These are phyloP conservation scores for Pseudopyrenochaeta lycopersici DNA, from an alignment of 2,329 filamentous ascomycete species.

Conservation along the genomic window DNA sequence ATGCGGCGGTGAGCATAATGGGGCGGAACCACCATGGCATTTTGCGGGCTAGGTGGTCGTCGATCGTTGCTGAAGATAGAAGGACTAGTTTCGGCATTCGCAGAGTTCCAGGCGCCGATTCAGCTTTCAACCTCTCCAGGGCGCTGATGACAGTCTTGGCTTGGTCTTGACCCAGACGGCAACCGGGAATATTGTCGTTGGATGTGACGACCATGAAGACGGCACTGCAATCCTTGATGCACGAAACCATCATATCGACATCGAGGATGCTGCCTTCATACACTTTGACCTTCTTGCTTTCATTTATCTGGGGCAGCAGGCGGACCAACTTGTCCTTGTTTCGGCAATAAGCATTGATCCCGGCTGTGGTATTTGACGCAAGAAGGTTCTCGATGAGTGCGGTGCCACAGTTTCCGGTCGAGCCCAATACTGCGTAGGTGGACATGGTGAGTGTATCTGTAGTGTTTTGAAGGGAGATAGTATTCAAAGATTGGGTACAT, in stretches of 20 bases:
- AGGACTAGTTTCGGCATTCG: conserved; percentile 53
- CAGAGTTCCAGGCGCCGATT: not conserved
- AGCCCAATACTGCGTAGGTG: conserved; percentile 18
- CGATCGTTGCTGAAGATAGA: conserved; percentile 54
- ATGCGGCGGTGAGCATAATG: conserved; percentile 43
- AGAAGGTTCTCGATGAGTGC: conserved; percentile 55
- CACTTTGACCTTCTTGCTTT: conserved; percentile 47
- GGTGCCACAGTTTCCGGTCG: conserved; percentile 57
- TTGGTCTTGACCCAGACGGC: conserved; percentile 48
- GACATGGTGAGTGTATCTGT: not conserved
- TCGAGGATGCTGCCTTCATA: conserved; percentile 56
- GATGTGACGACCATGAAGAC: conserved; percentile 53
- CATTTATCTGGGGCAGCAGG: conserved; percentile 43
- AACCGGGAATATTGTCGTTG: conserved; percentile 57
- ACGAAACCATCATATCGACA: conserved; percentile 47
- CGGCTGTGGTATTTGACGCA: conserved; percentile 25
- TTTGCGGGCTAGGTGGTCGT: conserved; percentile 46
- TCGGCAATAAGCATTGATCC: conserved; percentile 58
- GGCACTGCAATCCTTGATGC: conserved; percentile 45
- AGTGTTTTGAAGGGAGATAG: not conserved
- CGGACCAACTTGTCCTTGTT: conserved; percentile 51
- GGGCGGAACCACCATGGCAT: conserved; percentile 37
- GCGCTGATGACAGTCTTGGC: conserved; percentile 48
- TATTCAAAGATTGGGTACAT: not conserved
- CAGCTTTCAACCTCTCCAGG: conserved; percentile 35